phyloP scores from a whole-genome alignment of 2,329 filamentous ascomycete species.

The Penicillium vulpinum region DNA sequence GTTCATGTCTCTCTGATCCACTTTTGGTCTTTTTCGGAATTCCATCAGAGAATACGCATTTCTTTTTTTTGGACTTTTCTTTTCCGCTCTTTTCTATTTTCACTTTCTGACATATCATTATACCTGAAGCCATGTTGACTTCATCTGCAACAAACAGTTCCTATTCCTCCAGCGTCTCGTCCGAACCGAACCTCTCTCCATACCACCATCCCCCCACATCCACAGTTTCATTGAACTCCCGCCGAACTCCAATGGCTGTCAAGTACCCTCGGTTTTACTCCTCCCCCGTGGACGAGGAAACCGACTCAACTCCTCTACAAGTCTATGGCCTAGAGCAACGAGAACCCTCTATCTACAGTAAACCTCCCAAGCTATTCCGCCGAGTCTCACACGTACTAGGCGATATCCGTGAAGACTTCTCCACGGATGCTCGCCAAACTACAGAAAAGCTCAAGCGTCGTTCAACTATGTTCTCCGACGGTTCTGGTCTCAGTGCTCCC shows the following conservation, averaged over 20 bases:
- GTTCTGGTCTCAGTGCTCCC: not conserved
- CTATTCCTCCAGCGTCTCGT: slow-evolving; percentile 30
- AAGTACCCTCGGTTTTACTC: slow-evolving; percentile 38
- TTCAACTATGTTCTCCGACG: slow-evolving; percentile 25
- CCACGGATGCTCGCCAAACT: slow-evolving; percentile 20
- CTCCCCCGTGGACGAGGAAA: slow-evolving; percentile 32
- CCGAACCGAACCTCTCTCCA: slow-evolving; percentile 28
- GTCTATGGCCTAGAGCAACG: slow-evolving; percentile 38
- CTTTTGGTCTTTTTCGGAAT: slow-evolving; percentile 27
- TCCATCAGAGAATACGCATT: slow-evolving; percentile 6
- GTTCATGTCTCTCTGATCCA: slow-evolving; percentile 26
- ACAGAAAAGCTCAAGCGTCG: slow-evolving; percentile 31
- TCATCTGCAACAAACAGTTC: slow-evolving; percentile 30
- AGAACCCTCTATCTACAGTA: slow-evolving; percentile 33
- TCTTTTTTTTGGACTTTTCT: slow-evolving; percentile 1
- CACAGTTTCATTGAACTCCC: slow-evolving; percentile 22
- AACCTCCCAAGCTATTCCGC: slow-evolving; percentile 28
- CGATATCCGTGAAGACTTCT: slow-evolving; percentile 38
- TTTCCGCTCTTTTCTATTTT: not conserved
- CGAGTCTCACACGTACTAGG: slow-evolving; percentile 39
- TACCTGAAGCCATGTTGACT: slow-evolving; percentile 25
- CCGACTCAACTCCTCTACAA: slow-evolving; percentile 34
- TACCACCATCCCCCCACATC: slow-evolving; percentile 28
- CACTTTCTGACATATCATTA: not conserved
- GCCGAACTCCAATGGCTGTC: slow-evolving; percentile 15